Base-by-base conservation (phyloP, 1,284 basidiomycete species). In the Marasmius oreades region DNA sequence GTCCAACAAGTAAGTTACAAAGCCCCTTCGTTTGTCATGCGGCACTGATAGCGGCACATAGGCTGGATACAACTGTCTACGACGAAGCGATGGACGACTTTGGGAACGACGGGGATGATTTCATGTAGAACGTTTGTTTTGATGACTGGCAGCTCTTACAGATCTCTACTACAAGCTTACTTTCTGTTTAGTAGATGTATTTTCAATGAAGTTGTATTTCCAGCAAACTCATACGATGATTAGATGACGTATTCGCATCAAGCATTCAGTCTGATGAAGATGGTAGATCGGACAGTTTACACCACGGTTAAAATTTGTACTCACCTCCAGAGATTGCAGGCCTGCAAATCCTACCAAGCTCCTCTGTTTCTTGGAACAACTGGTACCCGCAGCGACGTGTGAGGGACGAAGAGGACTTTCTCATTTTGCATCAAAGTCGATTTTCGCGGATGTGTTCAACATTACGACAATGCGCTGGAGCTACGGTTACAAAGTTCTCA, bases 41-140 rank as follows among this genome's bases (percentile, higher is more conserved):
- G 44, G 16, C 48, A 56, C 18, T 52, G 18, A 53, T 55, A 16
- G 28, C 8, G 10, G 47, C 10, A 20, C 23, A 50, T 20, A 52
- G 90, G 69, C 67, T 88, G 55, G 93, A 95, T 71, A 91, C 89
- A 3, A 78, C 72, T 51, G 69, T 78, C n/a, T 95, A 95, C 66
- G 91, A 93, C 26, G 93, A 95, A 70, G 83, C 85, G 18, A 72
- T 95, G 66, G 93, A 94, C 68, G 93, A 93, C 70, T 90, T 92
- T 67, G 90, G 86, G 39, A 77, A 72, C 57, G 74, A 78, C 56
- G 70, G 76, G 46, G 83, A 85, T 61, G 90, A 92, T 67, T 92
- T 92, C 76, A 92, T 92, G 90, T 81, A 76, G 55, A 43, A 52
- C 8, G 23, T 12, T 33, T 50, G 28, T 28, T 16, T 16, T 11